Percentiles rank a stretch among this genome's conserved stretches.
Conservation (phyloP, 1,284 basidiomycete genomes). For the Ustilago tritici region DNA sequence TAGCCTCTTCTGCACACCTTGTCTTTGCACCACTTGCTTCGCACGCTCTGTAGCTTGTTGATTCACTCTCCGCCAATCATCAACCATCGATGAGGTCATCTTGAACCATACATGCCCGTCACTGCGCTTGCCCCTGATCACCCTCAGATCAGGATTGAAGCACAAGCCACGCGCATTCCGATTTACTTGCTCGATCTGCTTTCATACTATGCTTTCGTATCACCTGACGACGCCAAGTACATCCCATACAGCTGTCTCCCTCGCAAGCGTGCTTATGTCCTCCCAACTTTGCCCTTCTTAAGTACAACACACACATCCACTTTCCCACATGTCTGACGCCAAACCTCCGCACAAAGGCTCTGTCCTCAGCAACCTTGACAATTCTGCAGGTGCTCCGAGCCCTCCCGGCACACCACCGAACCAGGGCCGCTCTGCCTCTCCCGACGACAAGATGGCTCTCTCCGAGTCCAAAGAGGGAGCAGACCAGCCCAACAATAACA, state of each 20-base stretch:
- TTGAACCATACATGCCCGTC: not conserved
- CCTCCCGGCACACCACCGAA: conserved; percentile 23
- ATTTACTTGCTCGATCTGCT: no score
- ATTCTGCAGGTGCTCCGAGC: conserved; percentile 16
- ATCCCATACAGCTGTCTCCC: not conserved
- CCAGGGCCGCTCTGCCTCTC: conserved; percentile 21
- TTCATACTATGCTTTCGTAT: not conserved
- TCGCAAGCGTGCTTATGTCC: no score
- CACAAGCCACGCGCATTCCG: no score
- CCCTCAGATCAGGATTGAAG: no score
- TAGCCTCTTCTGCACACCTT: no score
- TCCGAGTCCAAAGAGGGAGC: conserved; percentile 22
- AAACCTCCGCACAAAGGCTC: conserved; percentile 34
- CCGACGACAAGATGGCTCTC: conserved; percentile 27
- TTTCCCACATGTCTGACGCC: conserved; percentile 27
- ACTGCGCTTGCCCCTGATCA: not conserved
- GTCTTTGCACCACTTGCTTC: no score
- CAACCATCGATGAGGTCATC: not conserved
- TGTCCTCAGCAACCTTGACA: conserved; percentile 42
- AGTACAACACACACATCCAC: conserved; percentile 1
- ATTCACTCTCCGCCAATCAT: not conserved
- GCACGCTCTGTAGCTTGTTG: no score
- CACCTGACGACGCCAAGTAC: not conserved
- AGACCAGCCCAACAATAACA: conserved; percentile 10
- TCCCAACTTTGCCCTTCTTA: not conserved